Evolutionary conservation across 345 rosid species (phyloP).

Genomic region (Psidium guajava): DNA sequence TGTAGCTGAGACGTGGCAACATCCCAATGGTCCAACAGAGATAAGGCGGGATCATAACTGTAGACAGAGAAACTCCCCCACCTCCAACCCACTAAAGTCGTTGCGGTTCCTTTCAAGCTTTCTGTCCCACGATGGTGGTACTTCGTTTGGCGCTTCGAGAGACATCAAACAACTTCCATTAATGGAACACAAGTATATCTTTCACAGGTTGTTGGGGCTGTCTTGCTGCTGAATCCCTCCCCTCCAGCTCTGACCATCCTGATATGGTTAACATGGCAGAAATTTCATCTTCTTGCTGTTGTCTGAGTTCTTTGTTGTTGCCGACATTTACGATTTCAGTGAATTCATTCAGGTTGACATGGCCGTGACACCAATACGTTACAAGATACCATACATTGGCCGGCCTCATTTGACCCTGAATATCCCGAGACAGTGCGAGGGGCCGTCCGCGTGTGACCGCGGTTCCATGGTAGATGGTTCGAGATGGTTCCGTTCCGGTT

Average conservation of each 20-base stretch:
- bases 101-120: neutral
- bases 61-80: no score
- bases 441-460: neutral
- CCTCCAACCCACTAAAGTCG: neutral
- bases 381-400: constrained; percentile 26
- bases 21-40: constrained; percentile 19
- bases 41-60: constrained; percentile 4
- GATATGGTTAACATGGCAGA: neutral
- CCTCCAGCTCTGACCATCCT: neutral
- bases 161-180: neutral
- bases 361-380: constrained; percentile 40
- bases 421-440: neutral
- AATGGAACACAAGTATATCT: neutral
- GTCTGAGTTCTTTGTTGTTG: neutral
- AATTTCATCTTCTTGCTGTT: neutral
- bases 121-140: neutral
- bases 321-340: neutral
- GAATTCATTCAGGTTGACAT: constrained; percentile 17
- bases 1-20: constrained; percentile 11
- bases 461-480: constrained; percentile 8
- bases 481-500: constrained; percentile 10
- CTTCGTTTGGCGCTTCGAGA: neutral
- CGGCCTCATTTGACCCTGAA: constrained; percentile 3
- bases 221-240: neutral
- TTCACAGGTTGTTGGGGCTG: neutral